These are phyloP conservation scores for Phaeosphaeriaceae sp. DNA, from an alignment of 2,329 filamentous ascomycete species.

Conservation along the genomic window DNA sequence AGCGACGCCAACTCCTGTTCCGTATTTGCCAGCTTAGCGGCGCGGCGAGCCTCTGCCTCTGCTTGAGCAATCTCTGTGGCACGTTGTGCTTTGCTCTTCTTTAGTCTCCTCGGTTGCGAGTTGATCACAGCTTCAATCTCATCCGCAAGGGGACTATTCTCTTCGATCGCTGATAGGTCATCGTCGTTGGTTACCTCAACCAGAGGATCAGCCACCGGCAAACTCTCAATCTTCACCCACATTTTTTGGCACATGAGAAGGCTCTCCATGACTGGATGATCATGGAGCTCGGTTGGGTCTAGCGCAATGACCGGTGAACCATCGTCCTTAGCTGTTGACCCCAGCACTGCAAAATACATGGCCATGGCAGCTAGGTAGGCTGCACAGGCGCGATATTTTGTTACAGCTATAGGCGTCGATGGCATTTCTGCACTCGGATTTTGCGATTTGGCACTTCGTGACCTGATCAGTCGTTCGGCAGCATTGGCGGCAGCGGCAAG, in stretches of 20 bases:
- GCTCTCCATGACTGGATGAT: slow-evolving; percentile 89
- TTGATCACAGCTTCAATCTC: slow-evolving; percentile 41
- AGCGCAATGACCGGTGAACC: slow-evolving; percentile 63
- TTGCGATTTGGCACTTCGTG: slow-evolving; percentile 31
- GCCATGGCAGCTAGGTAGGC: slow-evolving; percentile 86
- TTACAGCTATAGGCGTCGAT: slow-evolving; percentile 45
- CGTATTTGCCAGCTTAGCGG: slow-evolving; percentile 60
- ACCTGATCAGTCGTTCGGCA: slow-evolving; percentile 54
- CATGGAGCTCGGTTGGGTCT: slow-evolving; percentile 78
- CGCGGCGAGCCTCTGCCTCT: slow-evolving; percentile 60
- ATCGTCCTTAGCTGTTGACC: slow-evolving; percentile 71
- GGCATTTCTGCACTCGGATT: slow-evolving; percentile 12
- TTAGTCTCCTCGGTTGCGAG: slow-evolving; percentile 46
- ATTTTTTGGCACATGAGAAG: slow-evolving; percentile 79
- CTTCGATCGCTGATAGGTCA: slow-evolving; percentile 45
- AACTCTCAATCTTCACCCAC: slow-evolving; percentile 75
- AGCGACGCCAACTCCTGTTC: slow-evolving; percentile 78
- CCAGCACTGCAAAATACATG: slow-evolving; percentile 95
- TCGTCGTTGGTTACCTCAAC: slow-evolving; percentile 39
- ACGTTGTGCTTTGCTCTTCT: slow-evolving; percentile 57
- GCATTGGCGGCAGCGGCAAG: slow-evolving; percentile 65
- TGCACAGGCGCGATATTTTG: slow-evolving; percentile 80
- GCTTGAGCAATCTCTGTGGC: slow-evolving; percentile 61
- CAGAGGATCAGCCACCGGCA: slow-evolving; percentile 61
- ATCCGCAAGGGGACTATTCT: slow-evolving; percentile 38